A percentile compares a stretch with the other conserved stretches of the same genome.
Conservation (phyloP, 75 land plant species). For the Pseudotsuga menziesii region DNA sequence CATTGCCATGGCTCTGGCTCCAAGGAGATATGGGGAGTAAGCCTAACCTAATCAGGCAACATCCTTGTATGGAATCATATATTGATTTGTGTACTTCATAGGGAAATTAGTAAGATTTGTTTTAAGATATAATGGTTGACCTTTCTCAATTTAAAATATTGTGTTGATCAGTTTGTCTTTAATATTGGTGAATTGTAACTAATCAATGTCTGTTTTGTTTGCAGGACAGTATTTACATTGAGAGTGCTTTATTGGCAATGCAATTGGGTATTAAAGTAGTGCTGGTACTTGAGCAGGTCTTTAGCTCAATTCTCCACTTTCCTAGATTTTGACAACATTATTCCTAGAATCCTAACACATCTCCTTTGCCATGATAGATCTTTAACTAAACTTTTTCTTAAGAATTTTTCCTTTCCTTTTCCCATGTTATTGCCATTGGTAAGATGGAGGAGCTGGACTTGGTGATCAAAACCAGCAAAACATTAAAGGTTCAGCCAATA, state of each 20-base stretch:
- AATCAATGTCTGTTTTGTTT: constrained; percentile 4
- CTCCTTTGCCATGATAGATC: neutral
- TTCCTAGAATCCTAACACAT: neutral
- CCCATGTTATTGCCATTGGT: neutral
- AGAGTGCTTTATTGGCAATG: constrained; percentile 37
- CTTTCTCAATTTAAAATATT: neutral
- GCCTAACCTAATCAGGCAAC: neutral
- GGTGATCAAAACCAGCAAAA: constrained; percentile 25
- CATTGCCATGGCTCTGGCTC: too few species aligned
- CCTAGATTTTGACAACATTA: neutral
- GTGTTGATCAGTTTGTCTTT: neutral
- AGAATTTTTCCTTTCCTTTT: neutral
- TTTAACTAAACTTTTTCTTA: neutral
- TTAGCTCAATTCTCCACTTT: neutral
- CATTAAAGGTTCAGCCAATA: constrained; percentile 25
- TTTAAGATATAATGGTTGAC: neutral
- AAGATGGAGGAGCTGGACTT: constrained; percentile 51
- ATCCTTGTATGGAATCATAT: neutral
- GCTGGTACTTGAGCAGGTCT: constrained; percentile 43
- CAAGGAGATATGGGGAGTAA: too few species aligned
- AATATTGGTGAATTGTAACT: constrained; percentile 3
- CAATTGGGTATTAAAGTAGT: constrained; percentile 33
- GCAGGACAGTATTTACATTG: constrained; percentile 32
- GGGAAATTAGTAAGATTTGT: neutral
- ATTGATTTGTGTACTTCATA: neutral